Evolutionary conservation across 257 asterid genomes (phyloP).

Genomic region (Anisodus acutangulus): DNA sequence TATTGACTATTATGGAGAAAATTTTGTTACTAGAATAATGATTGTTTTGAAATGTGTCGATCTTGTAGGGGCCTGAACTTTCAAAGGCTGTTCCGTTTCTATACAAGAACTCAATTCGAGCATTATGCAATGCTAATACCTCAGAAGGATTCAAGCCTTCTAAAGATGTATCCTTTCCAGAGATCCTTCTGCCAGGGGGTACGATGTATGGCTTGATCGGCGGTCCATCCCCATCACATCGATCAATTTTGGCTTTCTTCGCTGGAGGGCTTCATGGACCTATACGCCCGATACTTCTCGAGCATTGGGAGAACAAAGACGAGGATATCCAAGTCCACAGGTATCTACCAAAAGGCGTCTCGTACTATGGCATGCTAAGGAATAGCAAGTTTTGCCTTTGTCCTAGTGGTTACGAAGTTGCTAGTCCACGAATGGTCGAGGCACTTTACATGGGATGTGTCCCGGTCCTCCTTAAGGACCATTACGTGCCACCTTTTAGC

Average conservation of each 20-base stretch:
- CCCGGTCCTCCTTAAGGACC: conserved; percentile 67
- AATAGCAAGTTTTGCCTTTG: conserved; percentile 78
- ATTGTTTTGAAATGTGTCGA: not conserved
- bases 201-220: conserved; percentile 67
- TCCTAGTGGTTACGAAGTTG: conserved; percentile 87
- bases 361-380: conserved; percentile 64
- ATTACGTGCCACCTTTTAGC: conserved; percentile 69
- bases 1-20: not conserved
- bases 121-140: conserved; percentile 78
- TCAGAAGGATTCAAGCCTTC: conserved; percentile 72
- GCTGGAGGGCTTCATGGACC: conserved; percentile 94
- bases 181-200: conserved; percentile 71
- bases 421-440: conserved; percentile 87
- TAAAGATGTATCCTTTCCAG: conserved; percentile 81
- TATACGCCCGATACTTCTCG: conserved; percentile 67
- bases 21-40: not conserved
- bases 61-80: conserved; percentile 71
- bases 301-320: conserved; percentile 85
- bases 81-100: conserved; percentile 65
- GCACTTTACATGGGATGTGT: conserved; percentile 76
- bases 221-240: conserved; percentile 73
- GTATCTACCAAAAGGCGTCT: conserved; percentile 66
- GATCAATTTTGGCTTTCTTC: conserved; percentile 66
- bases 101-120: conserved; percentile 75
- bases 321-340: conserved; percentile 61